Evolutionary conservation across 495 filamentous ascomycete species (phyloP).

Genomic region (Neurospora hispaniola): DNA sequence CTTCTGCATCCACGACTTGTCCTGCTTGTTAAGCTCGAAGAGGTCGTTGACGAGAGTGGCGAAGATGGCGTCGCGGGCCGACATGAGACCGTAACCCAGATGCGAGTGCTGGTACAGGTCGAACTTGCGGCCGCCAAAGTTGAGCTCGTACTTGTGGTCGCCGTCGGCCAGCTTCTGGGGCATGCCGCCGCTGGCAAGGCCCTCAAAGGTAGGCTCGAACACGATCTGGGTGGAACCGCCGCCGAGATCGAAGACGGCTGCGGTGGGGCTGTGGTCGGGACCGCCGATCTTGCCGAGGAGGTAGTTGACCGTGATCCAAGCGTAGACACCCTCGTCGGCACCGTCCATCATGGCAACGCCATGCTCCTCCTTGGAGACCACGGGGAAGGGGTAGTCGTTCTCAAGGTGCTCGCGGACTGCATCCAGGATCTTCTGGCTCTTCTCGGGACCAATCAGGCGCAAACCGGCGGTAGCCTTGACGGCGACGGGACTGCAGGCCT

Average conservation of each 20-base stretch:
- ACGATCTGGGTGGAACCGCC: slow-evolving; percentile 97
- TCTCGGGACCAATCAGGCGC: slow-evolving; percentile 70
- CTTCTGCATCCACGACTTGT: slow-evolving; percentile 44
- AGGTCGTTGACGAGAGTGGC: slow-evolving; percentile 53
- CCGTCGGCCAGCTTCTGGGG: slow-evolving; percentile 76
- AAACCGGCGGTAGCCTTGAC: slow-evolving; percentile 96
- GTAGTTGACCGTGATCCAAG: slow-evolving; percentile 98
- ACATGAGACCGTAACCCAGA: slow-evolving; percentile 94
- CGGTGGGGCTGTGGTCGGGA: slow-evolving; percentile 78
- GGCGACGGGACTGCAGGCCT: slow-evolving; percentile 78
- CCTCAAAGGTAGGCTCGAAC: slow-evolving; percentile 88
- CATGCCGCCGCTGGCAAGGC: slow-evolving; percentile 62
- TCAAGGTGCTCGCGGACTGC: slow-evolving; percentile 80
- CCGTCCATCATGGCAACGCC: slow-evolving; percentile 96
- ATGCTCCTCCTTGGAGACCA: slow-evolving; percentile 70
- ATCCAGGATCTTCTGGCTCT: slow-evolving; percentile 72
- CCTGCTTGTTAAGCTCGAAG: slow-evolving; percentile 38
- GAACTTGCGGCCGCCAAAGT: slow-evolving; percentile 84
- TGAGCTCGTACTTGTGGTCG: slow-evolving; percentile 91
- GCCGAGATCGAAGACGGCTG: slow-evolving; percentile 90
- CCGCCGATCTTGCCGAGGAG: slow-evolving; percentile 94
- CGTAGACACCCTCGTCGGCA: slow-evolving; percentile 92
- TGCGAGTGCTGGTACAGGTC: slow-evolving; percentile 98
- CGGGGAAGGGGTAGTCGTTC: slow-evolving; percentile 83
- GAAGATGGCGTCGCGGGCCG: slow-evolving; percentile 79